Percentiles rank a stretch among this genome's conserved stretches.
Evolutionary conservation across 495 filamentous ascomycete genomes (phyloP).

Genomic region (Xylaria scruposa): DNA sequence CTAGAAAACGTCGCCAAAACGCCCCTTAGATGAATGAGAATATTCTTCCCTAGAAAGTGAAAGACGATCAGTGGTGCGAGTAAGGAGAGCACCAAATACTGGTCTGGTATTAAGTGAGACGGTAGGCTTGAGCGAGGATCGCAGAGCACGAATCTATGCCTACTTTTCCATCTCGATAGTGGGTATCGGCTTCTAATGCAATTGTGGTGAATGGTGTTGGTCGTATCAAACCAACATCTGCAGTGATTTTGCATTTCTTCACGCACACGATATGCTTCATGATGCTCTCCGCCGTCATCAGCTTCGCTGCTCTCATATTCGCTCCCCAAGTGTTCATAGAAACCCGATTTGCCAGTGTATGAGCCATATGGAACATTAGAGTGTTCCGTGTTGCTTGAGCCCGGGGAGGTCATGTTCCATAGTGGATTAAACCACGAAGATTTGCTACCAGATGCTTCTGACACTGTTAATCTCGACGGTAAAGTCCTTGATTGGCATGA

Average conservation of each 20-base stretch:
- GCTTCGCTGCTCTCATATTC: neutral
- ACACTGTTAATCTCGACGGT: constrained; percentile 3
- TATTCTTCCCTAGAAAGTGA: neutral
- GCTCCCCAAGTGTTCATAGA: neutral
- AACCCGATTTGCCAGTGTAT: neutral
- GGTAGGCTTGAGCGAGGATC: neutral
- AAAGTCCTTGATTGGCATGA: neutral
- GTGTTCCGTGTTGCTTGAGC: constrained; percentile 16
- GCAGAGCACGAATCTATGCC: neutral
- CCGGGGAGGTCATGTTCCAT: neutral
- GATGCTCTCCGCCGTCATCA: neutral
- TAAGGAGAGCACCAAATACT: neutral
- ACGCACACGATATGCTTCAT: neutral
- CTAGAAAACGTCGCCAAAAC: neutral
- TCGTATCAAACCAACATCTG: neutral
- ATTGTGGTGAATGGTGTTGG: neutral
- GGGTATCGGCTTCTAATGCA: neutral
- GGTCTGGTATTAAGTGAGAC: neutral
- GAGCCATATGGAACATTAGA: constrained; percentile 15
- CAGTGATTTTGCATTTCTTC: neutral
- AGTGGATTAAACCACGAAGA: neutral
- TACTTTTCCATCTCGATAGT: neutral
- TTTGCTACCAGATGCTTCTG: constrained; percentile 20
- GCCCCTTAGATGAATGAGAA: neutral
- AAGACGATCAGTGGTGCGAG: neutral